Evolutionary conservation across 2,329 filamentous ascomycete species (phyloP).

Genomic region (Colletotrichum melonis): DNA sequence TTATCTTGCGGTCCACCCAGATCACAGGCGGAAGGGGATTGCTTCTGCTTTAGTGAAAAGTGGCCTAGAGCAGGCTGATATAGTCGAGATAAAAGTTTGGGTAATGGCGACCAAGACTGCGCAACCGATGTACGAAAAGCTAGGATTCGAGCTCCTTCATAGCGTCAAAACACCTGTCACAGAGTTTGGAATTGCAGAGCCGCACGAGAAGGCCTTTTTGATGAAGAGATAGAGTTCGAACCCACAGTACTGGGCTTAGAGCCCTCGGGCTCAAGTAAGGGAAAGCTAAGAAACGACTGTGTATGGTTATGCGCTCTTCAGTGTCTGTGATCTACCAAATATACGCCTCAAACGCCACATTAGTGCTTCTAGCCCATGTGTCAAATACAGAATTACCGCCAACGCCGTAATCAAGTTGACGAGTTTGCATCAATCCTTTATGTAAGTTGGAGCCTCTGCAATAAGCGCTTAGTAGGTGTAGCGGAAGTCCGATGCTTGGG

Average conservation of each 20-base stretch:
- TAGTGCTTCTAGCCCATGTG: background rate
- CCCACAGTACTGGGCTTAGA: background rate
- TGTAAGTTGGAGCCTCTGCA: background rate
- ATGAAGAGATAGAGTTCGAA: background rate
- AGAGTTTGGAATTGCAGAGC: background rate
- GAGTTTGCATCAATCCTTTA: background rate
- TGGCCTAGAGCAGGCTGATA: background rate
- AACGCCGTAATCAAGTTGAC: background rate
- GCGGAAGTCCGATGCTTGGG: constrained; percentile 20
- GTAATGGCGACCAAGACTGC: background rate
- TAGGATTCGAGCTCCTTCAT: constrained; percentile 3
- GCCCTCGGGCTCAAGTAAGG: background rate
- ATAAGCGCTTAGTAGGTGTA: constrained; percentile 7
- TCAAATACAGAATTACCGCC: background rate
- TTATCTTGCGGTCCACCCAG: background rate
- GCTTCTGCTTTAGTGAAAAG: background rate
- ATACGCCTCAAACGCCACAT: background rate
- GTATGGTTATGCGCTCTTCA: background rate
- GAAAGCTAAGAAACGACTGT: background rate
- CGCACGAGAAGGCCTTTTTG: background rate
- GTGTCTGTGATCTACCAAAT: background rate
- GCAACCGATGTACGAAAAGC: constrained; percentile 10
- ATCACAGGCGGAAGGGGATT: background rate
- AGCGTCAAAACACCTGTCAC: background rate
- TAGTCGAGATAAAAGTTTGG: constrained; percentile 4